Evolutionary conservation across 176 grass and related monocot species (phyloP), one percentile per base, ranked within the genome.

Genomic region (Oryza punctata): DNA sequence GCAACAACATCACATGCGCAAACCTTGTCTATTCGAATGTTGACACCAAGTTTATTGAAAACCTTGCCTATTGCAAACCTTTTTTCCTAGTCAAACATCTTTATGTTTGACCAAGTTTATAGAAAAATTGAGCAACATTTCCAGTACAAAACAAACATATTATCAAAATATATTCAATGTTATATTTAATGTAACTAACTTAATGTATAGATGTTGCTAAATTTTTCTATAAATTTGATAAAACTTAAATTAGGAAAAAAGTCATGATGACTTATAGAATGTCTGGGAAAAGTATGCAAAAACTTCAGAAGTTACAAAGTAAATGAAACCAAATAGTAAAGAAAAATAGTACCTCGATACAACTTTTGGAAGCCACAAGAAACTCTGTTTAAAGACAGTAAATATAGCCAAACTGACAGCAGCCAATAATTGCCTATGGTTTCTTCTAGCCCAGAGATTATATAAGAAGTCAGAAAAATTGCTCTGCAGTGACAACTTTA

Each of bases 371-470:
- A 89, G 85, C 86, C 87, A 94, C 67, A 98, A 75, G 88, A 94
- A 92, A 30, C 85, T 88, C 77, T 91, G 81, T 80, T 90, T 93
- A 45, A 93, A 85, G 12, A 93, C 81, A 87, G 14, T 85, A 76
- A 83, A 95, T 63, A 95, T 95, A 65, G 81, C 85, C 74, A 63
- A 74, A 82, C 80, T 98, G 74, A 93, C 93, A 69, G 85, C 85
- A 85, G 69, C 73, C 80, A 83, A 88, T 71, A 90, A 87, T n/a
- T 92, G 91, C 64, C 70, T 77, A 59, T 86, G 87, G 81, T 91
- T 82, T 85, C 96, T 93, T 84, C 96, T 93, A 83, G 87, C 82
- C 96, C 93, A 98, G 65, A 98, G 76, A 70, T 93, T 93, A 76
- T 89, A 75, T 63, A 93, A 87, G 77, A 95, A 95, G n/a, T 93